Evolutionary conservation across 345 rosid genomes (phyloP), one percentile per base, ranked within the genome.

Genomic region (Aurinia saxatilis): DNA sequence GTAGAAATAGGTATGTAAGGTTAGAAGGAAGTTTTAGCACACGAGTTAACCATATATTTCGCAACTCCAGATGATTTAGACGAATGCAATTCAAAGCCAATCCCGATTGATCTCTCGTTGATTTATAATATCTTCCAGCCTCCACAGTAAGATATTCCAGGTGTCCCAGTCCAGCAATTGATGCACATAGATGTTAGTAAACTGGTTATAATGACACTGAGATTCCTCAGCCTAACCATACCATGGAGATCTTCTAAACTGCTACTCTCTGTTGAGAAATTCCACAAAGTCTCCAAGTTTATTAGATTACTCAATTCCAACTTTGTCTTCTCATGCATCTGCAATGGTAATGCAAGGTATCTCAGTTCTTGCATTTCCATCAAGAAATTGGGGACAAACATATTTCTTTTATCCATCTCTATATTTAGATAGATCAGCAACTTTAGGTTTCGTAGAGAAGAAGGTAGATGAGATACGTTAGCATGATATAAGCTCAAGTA

Each of bases 11-110:
- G 47, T 67, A 59, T 10, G 69, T 15, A 33, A 81, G 51, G 38
- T 53, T 37, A 0, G 66, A 53, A 27, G 81, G 68, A 39, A 79
- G 71, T 5, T 70, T 69, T 14, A n/a, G n/a, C n/a, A n/a, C n/a
- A n/a, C n/a, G n/a, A n/a, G 19, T 80, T 2, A 77, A 42, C 70
- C 17, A n/a, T n/a, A n/a, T n/a, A n/a, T n/a, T 50, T 25, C 41
- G 37, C 35, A 73, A 51, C 8, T 19, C 15, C 10, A 73, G 53
- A 21, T 29, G 41, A 45, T 23, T 70, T 51, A 48, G 46, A 23
- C 35, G 12, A 18, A 15, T 0, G 33, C 42, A 63, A 37, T 7
- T n/a, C 29, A 42, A 62, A 36, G 46, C 21, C 16, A 72, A 0
- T 31, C 17, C 38, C n/a, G n/a, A n/a, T n/a, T n/a, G n/a, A n/a